A percentile compares a stretch with the other conserved stretches of the same genome.
Conservation (phyloP, 2,329 filamentous ascomycete species). For the Claviceps quebecensis region DNA sequence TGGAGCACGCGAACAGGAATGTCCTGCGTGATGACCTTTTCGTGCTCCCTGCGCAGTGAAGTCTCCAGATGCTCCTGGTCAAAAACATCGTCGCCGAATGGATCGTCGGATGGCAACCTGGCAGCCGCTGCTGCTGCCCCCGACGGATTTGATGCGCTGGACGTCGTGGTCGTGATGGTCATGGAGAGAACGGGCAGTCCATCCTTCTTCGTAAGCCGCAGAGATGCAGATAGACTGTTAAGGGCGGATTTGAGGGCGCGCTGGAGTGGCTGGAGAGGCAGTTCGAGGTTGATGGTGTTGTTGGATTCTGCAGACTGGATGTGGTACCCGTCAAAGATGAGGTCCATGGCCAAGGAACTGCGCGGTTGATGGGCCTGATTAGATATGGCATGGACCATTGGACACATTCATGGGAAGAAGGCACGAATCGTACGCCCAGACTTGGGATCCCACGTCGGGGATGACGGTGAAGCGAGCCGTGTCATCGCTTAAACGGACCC, state of each 20-base stretch:
- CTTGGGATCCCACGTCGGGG: slow-evolving; percentile 85
- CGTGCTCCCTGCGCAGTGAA: slow-evolving; percentile 53
- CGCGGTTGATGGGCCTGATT: not conserved
- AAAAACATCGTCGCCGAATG: slow-evolving; percentile 29
- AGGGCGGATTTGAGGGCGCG: slow-evolving; percentile 83
- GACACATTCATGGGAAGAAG: not conserved
- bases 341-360: slow-evolving; percentile 53
- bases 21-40: slow-evolving; percentile 89
- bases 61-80: slow-evolving; percentile 39
- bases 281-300: slow-evolving; percentile 93
- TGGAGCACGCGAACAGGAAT: slow-evolving; percentile 87
- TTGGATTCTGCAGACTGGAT: slow-evolving; percentile 69
- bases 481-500: slow-evolving; percentile 79
- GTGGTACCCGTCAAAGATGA: slow-evolving; percentile 75
- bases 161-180: slow-evolving; percentile 68
- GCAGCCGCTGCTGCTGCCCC: slow-evolving; percentile 10
- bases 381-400: not conserved
- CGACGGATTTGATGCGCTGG: slow-evolving; percentile 22
- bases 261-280: slow-evolving; percentile 76
- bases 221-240: slow-evolving; percentile 64
- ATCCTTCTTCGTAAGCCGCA: slow-evolving; percentile 88
- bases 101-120: slow-evolving; percentile 20
- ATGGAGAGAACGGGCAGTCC: slow-evolving; percentile 74
- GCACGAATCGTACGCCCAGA: slow-evolving; percentile 65
- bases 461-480: slow-evolving; percentile 90